phyloP scores from a whole-genome alignment of 2,329 filamentous ascomycete genomes.

The Aspergillus pseudoterreus region DNA sequence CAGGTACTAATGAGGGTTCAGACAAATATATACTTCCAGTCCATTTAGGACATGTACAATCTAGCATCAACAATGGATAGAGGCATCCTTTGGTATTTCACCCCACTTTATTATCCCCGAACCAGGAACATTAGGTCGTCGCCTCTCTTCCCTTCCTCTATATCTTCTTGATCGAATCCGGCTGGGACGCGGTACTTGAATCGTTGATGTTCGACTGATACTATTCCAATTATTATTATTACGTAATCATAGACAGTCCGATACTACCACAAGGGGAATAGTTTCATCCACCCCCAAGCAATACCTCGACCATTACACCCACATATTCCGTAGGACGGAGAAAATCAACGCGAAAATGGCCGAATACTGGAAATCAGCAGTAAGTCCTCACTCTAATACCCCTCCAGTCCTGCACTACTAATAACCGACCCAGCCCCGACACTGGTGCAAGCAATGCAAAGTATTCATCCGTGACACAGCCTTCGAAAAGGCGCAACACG shows the following conservation, averaged over 20 bases:
- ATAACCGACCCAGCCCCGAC: conserved; percentile 61
- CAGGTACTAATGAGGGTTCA: neutral
- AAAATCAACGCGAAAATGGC: conserved; percentile 59
- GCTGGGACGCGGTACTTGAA: too few species aligned
- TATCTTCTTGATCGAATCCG: too few species aligned
- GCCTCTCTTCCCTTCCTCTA: too few species aligned
- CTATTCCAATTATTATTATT: neutral
- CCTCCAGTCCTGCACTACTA: neutral
- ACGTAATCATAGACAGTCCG: conserved; percentile 4
- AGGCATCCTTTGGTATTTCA: too few species aligned
- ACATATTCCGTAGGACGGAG: too few species aligned
- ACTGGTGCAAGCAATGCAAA: conserved; percentile 98
- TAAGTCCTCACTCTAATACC: conserved; percentile 29
- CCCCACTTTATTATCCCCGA: too few species aligned
- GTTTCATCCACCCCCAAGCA: neutral
- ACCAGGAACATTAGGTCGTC: too few species aligned
- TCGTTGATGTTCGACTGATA: too few species aligned
- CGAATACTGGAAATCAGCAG: conserved; percentile 97
- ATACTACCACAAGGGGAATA: neutral
- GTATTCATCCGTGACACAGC: conserved; percentile 88
- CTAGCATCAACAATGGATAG: too few species aligned
- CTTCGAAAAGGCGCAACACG: conserved; percentile 84
- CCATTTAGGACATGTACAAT: too few species aligned
- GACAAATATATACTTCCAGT: neutral
- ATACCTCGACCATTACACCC: neutral